Percentiles rank a stretch among this genome's conserved stretches.
phyloP scores from a whole-genome alignment of 148 eudicot genomes.

The Fagopyrum homotropicum region DNA sequence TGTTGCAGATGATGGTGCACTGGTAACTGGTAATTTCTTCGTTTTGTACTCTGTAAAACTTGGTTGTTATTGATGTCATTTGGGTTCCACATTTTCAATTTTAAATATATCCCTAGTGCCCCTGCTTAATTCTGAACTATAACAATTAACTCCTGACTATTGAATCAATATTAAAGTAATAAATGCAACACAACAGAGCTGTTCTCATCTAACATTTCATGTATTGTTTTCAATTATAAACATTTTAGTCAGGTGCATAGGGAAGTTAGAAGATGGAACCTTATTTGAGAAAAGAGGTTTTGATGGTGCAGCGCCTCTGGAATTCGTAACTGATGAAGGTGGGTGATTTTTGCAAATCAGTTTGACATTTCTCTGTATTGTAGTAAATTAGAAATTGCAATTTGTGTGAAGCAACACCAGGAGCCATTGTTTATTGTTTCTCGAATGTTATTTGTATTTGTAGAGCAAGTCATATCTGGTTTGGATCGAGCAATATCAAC shows the following conservation, averaged over 20 bases:
- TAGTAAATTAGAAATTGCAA: not conserved
- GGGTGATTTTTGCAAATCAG: conserved; percentile 11
- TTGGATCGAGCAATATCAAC: conserved; percentile 53
- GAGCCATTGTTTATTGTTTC: conserved; percentile 6
- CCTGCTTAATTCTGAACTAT: not conserved
- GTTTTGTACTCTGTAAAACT: conserved; percentile 1
- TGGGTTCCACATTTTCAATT: not conserved
- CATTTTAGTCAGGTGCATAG: conserved; percentile 49
- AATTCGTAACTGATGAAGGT: conserved; percentile 69
- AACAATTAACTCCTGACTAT: not conserved
- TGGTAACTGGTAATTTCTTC: conserved; percentile 42
- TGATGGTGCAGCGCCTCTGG: conserved; percentile 42
- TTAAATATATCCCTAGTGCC: not conserved
- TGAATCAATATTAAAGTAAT: not conserved
- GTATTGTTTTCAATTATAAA: not conserved
- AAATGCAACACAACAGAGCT: not conserved
- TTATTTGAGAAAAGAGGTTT: conserved; percentile 53
- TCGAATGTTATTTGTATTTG: conserved; percentile 1
- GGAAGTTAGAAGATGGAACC: conserved; percentile 53
- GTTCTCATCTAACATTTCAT: not conserved
- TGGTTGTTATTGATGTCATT: not conserved
- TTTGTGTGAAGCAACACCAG: not conserved
- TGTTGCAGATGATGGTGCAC: conserved; percentile 50
- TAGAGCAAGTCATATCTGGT: conserved; percentile 61
- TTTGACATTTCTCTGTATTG: not conserved